Conservation (phyloP, 495 filamentous ascomycete species). For the Podospora anserina region DNA sequence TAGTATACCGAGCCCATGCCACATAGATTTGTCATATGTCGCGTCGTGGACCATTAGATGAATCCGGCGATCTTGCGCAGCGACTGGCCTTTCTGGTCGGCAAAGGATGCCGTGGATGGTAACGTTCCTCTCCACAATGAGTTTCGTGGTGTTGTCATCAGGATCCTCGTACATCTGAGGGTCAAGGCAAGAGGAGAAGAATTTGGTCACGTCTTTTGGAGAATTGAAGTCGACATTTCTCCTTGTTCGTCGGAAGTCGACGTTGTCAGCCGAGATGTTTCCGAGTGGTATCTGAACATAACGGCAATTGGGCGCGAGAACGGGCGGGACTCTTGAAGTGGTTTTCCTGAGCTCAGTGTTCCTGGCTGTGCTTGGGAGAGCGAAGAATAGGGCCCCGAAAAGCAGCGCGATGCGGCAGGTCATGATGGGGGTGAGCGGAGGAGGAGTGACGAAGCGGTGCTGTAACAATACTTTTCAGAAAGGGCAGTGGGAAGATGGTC, state of each 20-base stretch:
- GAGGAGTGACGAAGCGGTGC: neutral
- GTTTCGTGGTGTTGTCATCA: neutral
- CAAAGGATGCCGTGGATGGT: neutral
- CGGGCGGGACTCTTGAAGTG: neutral
- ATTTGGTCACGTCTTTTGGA: neutral
- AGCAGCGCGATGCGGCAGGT: neutral
- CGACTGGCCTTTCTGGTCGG: neutral
- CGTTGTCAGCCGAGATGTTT: neutral
- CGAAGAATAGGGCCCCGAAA: neutral
- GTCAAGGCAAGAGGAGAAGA: neutral
- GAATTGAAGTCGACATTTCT: neutral
- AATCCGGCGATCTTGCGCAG: neutral
- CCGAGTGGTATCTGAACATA: neutral
- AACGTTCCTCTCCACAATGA: neutral
- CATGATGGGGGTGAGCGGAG: neutral
- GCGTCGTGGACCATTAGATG: neutral
- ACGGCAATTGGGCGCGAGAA: neutral
- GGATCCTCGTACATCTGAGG: neutral
- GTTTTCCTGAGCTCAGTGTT: neutral
- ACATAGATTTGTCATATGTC: neutral
- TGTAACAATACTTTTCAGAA: neutral
- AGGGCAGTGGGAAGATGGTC: neutral
- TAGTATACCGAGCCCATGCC: neutral
- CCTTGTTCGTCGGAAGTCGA: too few species aligned
- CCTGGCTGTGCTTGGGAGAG: neutral